phyloP scores from a whole-genome alignment of 768 basidiomycete species.

The Mycena belliarum region DNA sequence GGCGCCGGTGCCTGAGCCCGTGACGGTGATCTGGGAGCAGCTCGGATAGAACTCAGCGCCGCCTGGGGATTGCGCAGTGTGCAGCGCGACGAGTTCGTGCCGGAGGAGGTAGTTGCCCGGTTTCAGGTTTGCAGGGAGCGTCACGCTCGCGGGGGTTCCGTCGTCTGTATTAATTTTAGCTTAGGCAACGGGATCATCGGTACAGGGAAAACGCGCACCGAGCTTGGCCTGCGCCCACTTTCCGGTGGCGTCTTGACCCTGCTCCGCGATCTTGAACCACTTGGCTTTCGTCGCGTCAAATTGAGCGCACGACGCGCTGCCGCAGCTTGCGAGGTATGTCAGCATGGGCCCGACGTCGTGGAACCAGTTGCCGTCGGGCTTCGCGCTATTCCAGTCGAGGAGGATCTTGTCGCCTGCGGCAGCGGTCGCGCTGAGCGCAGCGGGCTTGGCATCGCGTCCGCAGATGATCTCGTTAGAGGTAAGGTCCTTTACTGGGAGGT shows the following conservation, averaged over 20 bases:
- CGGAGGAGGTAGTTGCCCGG: constrained; percentile 55
- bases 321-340: constrained; percentile 44
- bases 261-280: constrained; percentile 57
- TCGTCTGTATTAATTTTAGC: constrained; percentile 23
- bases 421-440: constrained; percentile 46
- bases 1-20: constrained; percentile 30
- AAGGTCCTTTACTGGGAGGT: constrained; percentile 38
- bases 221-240: constrained; percentile 43
- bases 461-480: constrained; percentile 46
- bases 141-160: constrained; percentile 32
- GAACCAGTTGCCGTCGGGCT: constrained; percentile 22
- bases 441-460: constrained; percentile 44
- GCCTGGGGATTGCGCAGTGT: constrained; percentile 36
- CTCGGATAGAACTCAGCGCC: constrained; percentile 40
- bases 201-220: constrained; percentile 26
- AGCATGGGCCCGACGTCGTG: constrained; percentile 35
- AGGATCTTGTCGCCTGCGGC: constrained; percentile 46
- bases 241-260: constrained; percentile 33
- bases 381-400: constrained; percentile 40
- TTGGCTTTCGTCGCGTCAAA: constrained; percentile 44
- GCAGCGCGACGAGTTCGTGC: constrained; percentile 49
- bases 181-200: background rate
- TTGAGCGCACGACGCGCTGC: constrained; percentile 41
- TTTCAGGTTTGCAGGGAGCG: constrained; percentile 36
- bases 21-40: constrained; percentile 35